Evolutionary conservation across 148 eudicot species (phyloP), one percentile per base, ranked within the genome.

Genomic region (Cornus suecica): DNA sequence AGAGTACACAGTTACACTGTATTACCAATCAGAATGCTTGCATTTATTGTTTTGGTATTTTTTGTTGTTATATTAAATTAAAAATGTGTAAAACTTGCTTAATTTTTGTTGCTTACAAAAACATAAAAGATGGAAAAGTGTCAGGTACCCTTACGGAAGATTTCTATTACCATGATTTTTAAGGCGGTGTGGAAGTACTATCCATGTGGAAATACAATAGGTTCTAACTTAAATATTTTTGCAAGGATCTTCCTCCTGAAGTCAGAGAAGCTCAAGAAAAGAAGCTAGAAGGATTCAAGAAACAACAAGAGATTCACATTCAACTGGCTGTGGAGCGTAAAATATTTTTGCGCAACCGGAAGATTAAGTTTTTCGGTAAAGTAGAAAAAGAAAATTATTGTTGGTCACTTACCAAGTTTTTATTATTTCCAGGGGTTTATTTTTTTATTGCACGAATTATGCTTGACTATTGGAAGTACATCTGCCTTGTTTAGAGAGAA

Each of bases 301-400:
- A 87, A 77, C 97, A 92, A 79, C 91, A 89, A 54, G 92, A 91
- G 68, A 86, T 83, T 79, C 89, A 86, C 31, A 83, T 73, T 72
- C 94, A 89, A 63, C 78, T 90, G 77, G 97, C 94, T 74, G 70
- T 87, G 60, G 93, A 94, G 81, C 94, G 92, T 68, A 89, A 86
- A 82, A 77, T 88, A 71, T 91, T 90, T 75, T 66, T 95, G 77
- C 94, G 90, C 70, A 81, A 92, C 80, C 88, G 88, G 75, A 92
- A 88, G 87, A 85, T 91, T 52, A 92, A 87, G 80, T 95, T 95
- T 84, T 95, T 95, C 82, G 99, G 97, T 95, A 84, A 79, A 31
- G n/a, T n/a, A n/a, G n/a, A n/a, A n/a, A n/a, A 4, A 63, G 22
- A 15, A 76, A 26, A 31, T 24, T 73, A 30, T 56, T 54, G 9